Evolutionary conservation across 225 moss, liverwort and hornwort species (phyloP).

Genomic region (Marchantia polymorpha): DNA sequence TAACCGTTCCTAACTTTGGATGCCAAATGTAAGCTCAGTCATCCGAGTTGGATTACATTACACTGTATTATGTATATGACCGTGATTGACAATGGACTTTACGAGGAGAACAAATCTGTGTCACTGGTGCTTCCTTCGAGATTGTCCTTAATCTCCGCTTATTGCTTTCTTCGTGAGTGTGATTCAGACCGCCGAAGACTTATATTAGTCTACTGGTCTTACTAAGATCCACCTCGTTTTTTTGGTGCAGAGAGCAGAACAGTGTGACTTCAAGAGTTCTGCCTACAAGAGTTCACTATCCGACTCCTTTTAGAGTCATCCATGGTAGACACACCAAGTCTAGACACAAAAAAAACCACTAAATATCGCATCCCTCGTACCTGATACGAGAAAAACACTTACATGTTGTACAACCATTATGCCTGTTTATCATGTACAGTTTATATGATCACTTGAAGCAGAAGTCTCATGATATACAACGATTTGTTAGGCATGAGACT

Average conservation of each 20-base stretch:
- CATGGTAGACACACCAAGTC: not conserved
- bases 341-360: not conserved
- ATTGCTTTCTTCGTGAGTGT: too few relatives aligned
- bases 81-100: too few relatives aligned
- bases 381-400: not conserved
- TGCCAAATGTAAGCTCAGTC: too few relatives aligned
- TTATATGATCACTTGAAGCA: not conserved
- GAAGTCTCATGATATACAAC: not conserved
- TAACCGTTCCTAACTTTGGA: too few relatives aligned
- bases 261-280: not conserved
- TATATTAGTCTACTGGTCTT: too few relatives aligned
- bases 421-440: not conserved
- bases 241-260: not conserved
- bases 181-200: too few relatives aligned
- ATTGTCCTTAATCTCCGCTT: too few relatives aligned
- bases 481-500: conserved; percentile 13
- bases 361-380: not conserved
- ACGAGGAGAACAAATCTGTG: too few relatives aligned
- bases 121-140: too few relatives aligned
- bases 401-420: not conserved
- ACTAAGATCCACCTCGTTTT: not conserved
- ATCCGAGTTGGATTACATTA: too few relatives aligned
- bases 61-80: too few relatives aligned
- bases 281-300: not conserved
- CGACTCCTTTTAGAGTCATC: not conserved